Evolutionary conservation across 2,329 filamentous ascomycete genomes (phyloP), one percentile per base, ranked within the genome.

Genomic region (Botrytis byssoidea): DNA sequence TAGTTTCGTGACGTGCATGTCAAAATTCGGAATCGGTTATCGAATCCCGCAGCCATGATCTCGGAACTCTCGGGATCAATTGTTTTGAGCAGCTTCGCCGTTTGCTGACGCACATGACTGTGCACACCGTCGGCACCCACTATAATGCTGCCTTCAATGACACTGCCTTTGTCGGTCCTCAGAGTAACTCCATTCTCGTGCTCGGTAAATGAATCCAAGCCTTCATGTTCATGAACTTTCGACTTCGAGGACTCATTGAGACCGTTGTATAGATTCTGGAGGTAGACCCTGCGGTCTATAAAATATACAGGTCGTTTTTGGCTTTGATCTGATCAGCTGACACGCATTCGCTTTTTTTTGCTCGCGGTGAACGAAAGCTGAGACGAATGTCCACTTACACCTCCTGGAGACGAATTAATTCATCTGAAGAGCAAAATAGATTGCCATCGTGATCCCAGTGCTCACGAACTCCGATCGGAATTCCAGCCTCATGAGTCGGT

Each of bases 81-180:
- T 6, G 32, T 32, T 22, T 68, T 68, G 44, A 68, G 46, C 6
- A 68, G 65, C 44, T 68, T 46, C 14, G 65, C 65, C 77, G 83
- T 81, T 71, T 82, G 80, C 7, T 75, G 61, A 4, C 84, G 77
- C 1, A 74, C 75, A 22, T 44, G 63, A 42, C 77, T 77, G 72
- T 78, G 78, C 44, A 79, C 74, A 1, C 78, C 78, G 75, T 79
- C 78, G 29, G 77, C 78, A 32, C 78, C 78, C 46, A 79, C 72
- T 32, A 79, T 74, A 22, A 78, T 42, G 70, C 78, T 74, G 32
- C 65, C 65, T 46, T 68, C 65, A 68, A 68, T 68, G 44, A 68
- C 65, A 40, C 55, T 68, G 44, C 65, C 65, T 32, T 68, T 68
- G 44, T 68, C 65, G 7, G 65, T 68, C 22, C 65, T 68, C 9